Conservation (phyloP, 2,329 filamentous ascomycete species). For the Helotiales sp. region DNA sequence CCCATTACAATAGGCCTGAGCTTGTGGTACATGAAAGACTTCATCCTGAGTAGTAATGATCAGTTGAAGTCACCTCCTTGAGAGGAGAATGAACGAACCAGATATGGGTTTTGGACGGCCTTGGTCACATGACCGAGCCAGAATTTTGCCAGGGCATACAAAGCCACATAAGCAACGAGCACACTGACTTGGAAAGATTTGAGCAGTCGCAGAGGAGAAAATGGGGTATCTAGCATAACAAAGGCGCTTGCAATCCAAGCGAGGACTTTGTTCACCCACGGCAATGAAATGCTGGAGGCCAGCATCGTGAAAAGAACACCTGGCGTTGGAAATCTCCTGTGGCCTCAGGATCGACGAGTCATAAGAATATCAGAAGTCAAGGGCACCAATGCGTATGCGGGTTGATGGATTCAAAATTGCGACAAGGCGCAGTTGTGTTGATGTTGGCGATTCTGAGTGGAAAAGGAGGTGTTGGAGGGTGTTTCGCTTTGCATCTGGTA, state of each 20-base stretch:
- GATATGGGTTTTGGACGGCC: constrained; percentile 38
- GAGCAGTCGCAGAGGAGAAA: constrained; percentile 12
- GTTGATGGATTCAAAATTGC: not conserved
- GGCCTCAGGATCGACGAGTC: not conserved
- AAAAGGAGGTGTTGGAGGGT: not conserved
- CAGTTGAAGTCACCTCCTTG: not conserved
- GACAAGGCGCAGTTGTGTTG: not conserved
- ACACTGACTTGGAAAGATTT: constrained; percentile 4
- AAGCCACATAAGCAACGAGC: not conserved
- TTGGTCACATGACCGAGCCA: constrained; percentile 40
- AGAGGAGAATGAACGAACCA: constrained; percentile 26
- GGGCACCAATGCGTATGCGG: too few species aligned
- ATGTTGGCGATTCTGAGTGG: not conserved
- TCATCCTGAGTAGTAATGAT: constrained; percentile 66
- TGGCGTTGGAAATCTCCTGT: not conserved
- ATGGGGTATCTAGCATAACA: constrained; percentile 14
- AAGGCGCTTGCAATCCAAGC: not conserved
- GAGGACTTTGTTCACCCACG: constrained; percentile 4
- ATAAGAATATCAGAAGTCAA: not conserved
- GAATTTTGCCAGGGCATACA: constrained; percentile 17
- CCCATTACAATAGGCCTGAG: constrained; percentile 81
- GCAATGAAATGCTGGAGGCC: constrained; percentile 1
- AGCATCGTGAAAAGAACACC: constrained; percentile 13
- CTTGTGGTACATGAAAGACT: constrained; percentile 88
- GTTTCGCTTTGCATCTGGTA: not conserved